phyloP scores from a whole-genome alignment of 345 rosid genomes.

The Eucalyptus dawsonii region DNA sequence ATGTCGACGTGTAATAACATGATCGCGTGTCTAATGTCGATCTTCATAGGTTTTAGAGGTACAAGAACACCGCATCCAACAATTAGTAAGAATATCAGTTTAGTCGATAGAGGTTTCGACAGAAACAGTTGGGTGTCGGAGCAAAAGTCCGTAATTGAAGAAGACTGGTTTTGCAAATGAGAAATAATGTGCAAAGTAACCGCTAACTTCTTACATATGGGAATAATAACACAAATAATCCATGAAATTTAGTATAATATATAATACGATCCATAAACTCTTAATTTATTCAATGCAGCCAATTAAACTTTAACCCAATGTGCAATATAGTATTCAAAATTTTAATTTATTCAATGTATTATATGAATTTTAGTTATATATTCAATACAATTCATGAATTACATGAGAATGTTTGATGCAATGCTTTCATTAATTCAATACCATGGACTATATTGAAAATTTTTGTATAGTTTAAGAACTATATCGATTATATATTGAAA shows the following conservation, averaged over 20 bases:
- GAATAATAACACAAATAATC: too few relatives aligned
- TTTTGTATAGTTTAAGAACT: rapidly evolving
- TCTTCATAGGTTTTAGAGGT: too few relatives aligned
- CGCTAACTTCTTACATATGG: rapidly evolving
- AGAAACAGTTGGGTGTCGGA: not conserved
- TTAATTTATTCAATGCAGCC: too few relatives aligned
- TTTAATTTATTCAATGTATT: too few relatives aligned
- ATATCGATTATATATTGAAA: rapidly evolving
- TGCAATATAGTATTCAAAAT: rapidly evolving
- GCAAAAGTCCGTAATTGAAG: not conserved
- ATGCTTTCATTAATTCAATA: too few relatives aligned
- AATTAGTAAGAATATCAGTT: too few relatives aligned
- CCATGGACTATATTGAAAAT: rapidly evolving
- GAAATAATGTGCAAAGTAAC: rapidly evolving
- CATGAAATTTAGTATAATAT: too few relatives aligned
- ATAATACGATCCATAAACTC: rapidly evolving
- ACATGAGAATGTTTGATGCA: too few relatives aligned
- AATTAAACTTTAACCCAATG: rapidly evolving
- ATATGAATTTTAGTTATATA: rapidly evolving
- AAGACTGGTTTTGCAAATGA: not conserved
- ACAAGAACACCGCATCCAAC: too few relatives aligned
- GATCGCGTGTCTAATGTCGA: too few relatives aligned
- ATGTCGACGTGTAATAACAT: too few relatives aligned
- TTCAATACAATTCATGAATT: rapidly evolving
- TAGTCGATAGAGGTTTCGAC: too few relatives aligned